Evolutionary conservation across 371 early-diverging fungal species (phyloP).

Genomic region (Batrachochytrium dendrobatidis): DNA sequence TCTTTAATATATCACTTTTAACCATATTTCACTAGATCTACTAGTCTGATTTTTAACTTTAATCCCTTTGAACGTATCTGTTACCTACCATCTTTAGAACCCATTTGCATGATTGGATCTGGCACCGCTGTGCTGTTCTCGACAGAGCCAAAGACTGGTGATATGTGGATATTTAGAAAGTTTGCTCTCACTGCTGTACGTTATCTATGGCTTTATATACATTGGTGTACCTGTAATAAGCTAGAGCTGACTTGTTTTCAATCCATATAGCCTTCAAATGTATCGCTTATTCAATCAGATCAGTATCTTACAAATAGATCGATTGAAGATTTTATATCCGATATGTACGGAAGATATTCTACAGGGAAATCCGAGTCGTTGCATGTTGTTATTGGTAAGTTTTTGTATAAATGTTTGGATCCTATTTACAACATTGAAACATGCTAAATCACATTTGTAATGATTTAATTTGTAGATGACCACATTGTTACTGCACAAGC

Average conservation of each 20-base stretch:
- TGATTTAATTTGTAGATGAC: constrained; percentile 13
- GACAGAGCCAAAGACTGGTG: constrained; percentile 4
- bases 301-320: background rate
- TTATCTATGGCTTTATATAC: background rate
- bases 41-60: background rate
- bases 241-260: background rate
- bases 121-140: constrained; percentile 9
- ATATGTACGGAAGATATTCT: constrained; percentile 7
- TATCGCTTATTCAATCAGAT: background rate
- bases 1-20: background rate
- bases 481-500: constrained; percentile 15
- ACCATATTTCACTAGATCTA: background rate
- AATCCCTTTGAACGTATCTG: background rate
- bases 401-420: constrained; percentile 1
- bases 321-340: constrained; percentile 14
- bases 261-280: constrained; percentile 8
- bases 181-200: constrained; percentile 8
- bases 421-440: background rate
- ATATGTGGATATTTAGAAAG: constrained; percentile 8
- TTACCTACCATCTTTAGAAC: background rate
- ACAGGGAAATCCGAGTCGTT: background rate
- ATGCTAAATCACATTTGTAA: background rate
- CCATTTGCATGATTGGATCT: constrained; percentile 13
- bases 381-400: constrained; percentile 17
- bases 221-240: background rate